Percentiles rank a stretch among this genome's conserved stretches.
Evolutionary conservation across 1,284 basidiomycete genomes (phyloP).

Genomic region (Malassezia sympodialis): DNA sequence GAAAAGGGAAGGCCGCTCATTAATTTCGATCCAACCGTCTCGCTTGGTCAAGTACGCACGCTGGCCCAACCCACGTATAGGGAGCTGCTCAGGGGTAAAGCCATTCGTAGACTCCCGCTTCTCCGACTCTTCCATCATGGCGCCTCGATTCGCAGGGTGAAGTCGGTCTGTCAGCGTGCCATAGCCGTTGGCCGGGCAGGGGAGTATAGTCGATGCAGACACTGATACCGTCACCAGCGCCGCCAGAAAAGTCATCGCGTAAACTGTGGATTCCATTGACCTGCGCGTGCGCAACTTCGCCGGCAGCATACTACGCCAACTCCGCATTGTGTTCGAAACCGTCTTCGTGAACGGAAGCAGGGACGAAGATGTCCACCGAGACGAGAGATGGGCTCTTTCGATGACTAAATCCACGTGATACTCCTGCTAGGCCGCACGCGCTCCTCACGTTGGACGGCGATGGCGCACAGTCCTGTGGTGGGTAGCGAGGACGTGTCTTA

Average conservation of each 20-base stretch:
- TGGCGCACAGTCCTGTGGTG: constrained; percentile 3
- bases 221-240: constrained; percentile 29
- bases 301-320: background rate
- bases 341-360: background rate
- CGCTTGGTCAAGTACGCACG: constrained; percentile 22
- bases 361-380: background rate
- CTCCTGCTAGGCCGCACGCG: background rate
- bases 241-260: constrained; percentile 26
- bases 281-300: background rate
- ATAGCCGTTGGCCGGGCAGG: constrained; percentile 25
- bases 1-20: constrained; percentile 18
- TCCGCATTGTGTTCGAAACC: background rate
- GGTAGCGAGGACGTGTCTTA: background rate
- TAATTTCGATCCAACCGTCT: constrained; percentile 34
- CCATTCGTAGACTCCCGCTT: background rate
- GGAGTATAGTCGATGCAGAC: constrained; percentile 28
- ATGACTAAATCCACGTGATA: constrained; percentile 7
- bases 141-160: background rate
- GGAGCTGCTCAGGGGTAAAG: background rate
- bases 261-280: constrained; percentile 21
- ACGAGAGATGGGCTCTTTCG: background rate
- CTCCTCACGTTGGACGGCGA: background rate
- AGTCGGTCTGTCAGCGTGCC: background rate
- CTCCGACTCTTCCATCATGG: constrained; percentile 11
- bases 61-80: constrained; percentile 20